These are phyloP conservation scores for Cerioporus squamosus DNA, from an alignment of 1,284 basidiomycete species.

Conservation along the genomic window DNA sequence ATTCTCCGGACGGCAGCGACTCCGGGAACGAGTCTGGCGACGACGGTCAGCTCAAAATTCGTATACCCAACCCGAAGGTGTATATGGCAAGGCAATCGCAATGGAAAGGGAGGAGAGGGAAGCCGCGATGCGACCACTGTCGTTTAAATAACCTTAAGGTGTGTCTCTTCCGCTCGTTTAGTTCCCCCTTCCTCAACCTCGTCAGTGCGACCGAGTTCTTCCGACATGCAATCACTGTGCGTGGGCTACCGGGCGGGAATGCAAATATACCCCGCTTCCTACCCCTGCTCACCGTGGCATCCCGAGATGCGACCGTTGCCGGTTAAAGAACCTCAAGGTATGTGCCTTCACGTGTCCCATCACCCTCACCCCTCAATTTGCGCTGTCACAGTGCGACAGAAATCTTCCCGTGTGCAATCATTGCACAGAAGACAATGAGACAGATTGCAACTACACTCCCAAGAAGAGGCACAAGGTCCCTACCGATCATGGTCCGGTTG, in stretches of 20 bases:
- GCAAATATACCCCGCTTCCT: constrained; percentile 72
- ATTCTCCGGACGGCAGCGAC: constrained; percentile 47
- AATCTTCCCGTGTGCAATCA: constrained; percentile 73
- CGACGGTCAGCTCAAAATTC: constrained; percentile 64
- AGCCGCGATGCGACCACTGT: constrained; percentile 74
- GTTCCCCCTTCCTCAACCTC: neutral
- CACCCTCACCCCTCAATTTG: constrained; percentile 3
- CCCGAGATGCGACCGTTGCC: constrained; percentile 72
- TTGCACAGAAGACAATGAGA: constrained; percentile 53
- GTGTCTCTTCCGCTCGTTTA: constrained; percentile 20
- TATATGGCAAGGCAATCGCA: constrained; percentile 57
- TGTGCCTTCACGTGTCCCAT: constrained; percentile 19
- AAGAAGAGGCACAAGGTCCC: constrained; percentile 66
- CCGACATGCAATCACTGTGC: constrained; percentile 75
- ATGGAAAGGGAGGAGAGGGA: constrained; percentile 73
- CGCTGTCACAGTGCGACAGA: constrained; percentile 58
- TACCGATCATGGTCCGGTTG: constrained; percentile 45
- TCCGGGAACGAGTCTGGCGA: constrained; percentile 52
- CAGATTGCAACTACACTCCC: constrained; percentile 68
- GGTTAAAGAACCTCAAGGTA: constrained; percentile 67
- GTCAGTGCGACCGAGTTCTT: constrained; percentile 69
- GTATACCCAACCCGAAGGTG: constrained; percentile 50
- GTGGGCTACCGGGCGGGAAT: constrained; percentile 64
- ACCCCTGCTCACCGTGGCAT: constrained; percentile 77
- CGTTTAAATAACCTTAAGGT: constrained; percentile 74